Conservation (phyloP, 805 yeast genomes). For the Ogataea methanolica region DNA sequence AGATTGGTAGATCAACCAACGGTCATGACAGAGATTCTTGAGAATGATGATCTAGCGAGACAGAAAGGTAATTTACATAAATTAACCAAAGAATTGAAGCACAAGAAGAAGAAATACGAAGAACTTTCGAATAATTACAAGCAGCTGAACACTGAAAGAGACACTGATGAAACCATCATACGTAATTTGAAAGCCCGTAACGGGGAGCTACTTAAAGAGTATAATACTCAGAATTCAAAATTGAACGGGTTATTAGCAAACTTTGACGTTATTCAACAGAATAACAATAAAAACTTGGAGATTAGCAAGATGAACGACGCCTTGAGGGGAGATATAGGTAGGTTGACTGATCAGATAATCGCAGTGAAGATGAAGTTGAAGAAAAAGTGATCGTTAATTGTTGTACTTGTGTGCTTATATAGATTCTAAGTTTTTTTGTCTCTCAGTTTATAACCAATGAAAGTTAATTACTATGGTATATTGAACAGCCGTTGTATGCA, state of each 20-base stretch:
- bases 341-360: constrained; percentile 18
- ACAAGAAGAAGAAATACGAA: constrained; percentile 18
- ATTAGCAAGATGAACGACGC: constrained; percentile 24
- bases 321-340: constrained; percentile 22
- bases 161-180: constrained; percentile 22
- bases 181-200: constrained; percentile 17
- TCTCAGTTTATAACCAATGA: too few species aligned
- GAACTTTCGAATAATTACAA: constrained; percentile 29
- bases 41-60: constrained; percentile 2
- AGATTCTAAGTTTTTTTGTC: too few species aligned
- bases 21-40: not conserved
- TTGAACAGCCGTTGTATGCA: too few species aligned
- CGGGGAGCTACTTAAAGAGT: constrained; percentile 12
- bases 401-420: too few species aligned
- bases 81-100: constrained; percentile 10
- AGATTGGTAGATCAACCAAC: constrained; percentile 1
- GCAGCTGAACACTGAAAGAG: constrained; percentile 30
- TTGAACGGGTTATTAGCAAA: constrained; percentile 23
- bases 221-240: constrained; percentile 10
- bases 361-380: constrained; percentile 7
- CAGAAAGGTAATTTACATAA: constrained; percentile 10
- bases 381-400: not conserved
- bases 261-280: constrained; percentile 29
- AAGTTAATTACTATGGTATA: too few species aligned
- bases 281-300: constrained; percentile 28